Evolutionary conservation across 805 yeast species (phyloP).

Genomic region (Monosporozyma siamensis): DNA sequence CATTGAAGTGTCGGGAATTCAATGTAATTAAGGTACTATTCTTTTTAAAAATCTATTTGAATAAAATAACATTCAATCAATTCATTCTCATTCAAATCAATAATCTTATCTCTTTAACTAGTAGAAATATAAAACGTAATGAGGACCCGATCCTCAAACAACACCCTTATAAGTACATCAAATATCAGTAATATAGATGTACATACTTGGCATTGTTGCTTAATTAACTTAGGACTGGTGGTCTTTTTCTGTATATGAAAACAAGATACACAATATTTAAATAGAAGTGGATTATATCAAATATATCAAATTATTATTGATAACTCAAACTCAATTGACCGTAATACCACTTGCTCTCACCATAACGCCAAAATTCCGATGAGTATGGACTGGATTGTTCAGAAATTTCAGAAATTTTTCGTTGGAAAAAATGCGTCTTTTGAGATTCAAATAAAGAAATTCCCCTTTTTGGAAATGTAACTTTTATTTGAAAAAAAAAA

Average conservation of each 20-base stretch:
- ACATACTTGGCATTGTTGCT: slow-evolving; percentile 58
- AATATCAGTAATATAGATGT: not conserved
- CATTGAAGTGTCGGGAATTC: slow-evolving; percentile 85
- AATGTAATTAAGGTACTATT: slow-evolving; percentile 36
- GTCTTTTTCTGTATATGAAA: slow-evolving; percentile 5
- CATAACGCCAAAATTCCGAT: not conserved
- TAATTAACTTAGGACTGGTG: slow-evolving; percentile 17
- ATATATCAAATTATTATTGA: no score
- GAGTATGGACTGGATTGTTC: not conserved
- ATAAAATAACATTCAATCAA: not conserved
- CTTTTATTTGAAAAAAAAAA: no score
- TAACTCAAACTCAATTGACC: no score
- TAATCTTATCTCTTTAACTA: not conserved
- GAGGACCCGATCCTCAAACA: slow-evolving; percentile 70
- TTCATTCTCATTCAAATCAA: not conserved
- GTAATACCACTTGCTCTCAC: not conserved
- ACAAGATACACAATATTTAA: no score
- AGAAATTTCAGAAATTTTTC: not conserved
- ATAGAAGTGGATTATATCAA: no score
- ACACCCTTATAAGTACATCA: not conserved
- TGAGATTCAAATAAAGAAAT: no score
- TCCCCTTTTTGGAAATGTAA: no score
- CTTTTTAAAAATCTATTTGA: not conserved
- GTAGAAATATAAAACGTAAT: slow-evolving; percentile 13
- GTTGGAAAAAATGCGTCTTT: no score